Evolutionary conservation across 2,329 filamentous ascomycete genomes (phyloP).

Genomic region (Xylariales sp.): DNA sequence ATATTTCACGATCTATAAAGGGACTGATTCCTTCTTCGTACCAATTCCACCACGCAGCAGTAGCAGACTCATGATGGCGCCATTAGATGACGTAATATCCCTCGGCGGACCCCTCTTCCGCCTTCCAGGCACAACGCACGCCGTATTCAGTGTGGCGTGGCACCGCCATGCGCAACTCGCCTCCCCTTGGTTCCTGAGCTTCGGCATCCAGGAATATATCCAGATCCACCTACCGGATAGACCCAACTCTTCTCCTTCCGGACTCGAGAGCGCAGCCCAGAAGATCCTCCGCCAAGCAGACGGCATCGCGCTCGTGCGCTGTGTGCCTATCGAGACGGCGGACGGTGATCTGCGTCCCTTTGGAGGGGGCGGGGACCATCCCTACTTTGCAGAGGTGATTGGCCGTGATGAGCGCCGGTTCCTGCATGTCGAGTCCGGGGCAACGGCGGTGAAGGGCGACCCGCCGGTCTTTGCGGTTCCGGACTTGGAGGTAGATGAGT

Average conservation of each 20-base stretch:
- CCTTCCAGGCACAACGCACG: slow-evolving; percentile 10
- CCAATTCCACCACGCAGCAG: no score
- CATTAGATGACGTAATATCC: slow-evolving; percentile 9
- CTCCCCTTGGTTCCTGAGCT: slow-evolving; percentile 14
- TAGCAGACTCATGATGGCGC: no score
- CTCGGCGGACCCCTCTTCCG: slow-evolving; percentile 14
- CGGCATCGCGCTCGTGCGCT: slow-evolving; percentile 14
- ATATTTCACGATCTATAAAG: no score
- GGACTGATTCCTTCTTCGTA: no score
- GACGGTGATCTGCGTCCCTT: neutral
- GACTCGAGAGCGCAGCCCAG: neutral
- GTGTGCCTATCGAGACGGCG: slow-evolving; percentile 1
- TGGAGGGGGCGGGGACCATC: neutral
- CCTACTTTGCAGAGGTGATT: slow-evolving; percentile 11
- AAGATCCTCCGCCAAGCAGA: slow-evolving; percentile 12
- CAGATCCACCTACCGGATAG: slow-evolving; percentile 14
- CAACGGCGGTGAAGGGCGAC: slow-evolving; percentile 11
- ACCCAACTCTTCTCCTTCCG: neutral
- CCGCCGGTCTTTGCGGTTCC: slow-evolving; percentile 13
- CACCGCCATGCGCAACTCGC: slow-evolving; percentile 12
- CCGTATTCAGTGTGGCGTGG: slow-evolving; percentile 14
- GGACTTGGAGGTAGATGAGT: slow-evolving; percentile 12
- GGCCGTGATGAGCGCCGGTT: slow-evolving; percentile 13
- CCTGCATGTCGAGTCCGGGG: slow-evolving; percentile 15
- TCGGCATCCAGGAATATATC: slow-evolving; percentile 13